Conservation (phyloP, 441 rosid species). For the Adansonia rubrostipa region DNA sequence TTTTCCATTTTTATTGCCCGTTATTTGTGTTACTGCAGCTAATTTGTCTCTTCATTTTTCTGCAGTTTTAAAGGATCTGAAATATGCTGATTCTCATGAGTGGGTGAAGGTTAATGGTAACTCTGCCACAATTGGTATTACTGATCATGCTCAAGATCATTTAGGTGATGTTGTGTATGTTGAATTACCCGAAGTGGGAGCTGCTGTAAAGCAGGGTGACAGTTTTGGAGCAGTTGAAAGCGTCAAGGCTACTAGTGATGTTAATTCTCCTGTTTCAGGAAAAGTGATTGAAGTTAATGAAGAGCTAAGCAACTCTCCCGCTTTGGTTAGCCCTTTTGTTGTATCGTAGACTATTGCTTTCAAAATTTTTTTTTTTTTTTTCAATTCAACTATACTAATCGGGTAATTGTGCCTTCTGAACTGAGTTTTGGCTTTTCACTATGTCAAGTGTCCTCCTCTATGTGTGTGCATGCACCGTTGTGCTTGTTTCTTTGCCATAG, state of each 20-base stretch:
- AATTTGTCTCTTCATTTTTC: constrained; percentile 7
- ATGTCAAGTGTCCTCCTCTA: not conserved
- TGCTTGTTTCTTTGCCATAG: not conserved
- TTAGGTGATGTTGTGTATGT: constrained; percentile 94
- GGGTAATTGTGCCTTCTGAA: not conserved
- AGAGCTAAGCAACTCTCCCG: constrained; percentile 67
- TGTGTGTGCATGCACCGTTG: not conserved
- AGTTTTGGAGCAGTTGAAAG: constrained; percentile 96
- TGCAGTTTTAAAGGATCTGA: constrained; percentile 78
- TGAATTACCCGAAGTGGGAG: constrained; percentile 83
- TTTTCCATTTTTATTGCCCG: not conserved
- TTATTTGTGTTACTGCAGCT: not conserved
- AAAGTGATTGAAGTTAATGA: constrained; percentile 72
- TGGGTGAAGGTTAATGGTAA: constrained; percentile 86
- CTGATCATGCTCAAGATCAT: constrained; percentile 95
- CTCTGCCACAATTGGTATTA: constrained; percentile 79
- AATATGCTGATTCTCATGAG: constrained; percentile 84
- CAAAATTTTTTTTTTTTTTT: not conserved
- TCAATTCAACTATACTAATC: not conserved
- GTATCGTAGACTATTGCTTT: not conserved
- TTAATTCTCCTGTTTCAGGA: constrained; percentile 87
- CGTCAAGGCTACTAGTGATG: constrained; percentile 94
- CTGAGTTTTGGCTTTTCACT: not conserved
- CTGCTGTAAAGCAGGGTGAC: constrained; percentile 58
- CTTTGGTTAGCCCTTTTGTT: constrained; percentile 59